Evolutionary conservation across 768 basidiomycete species (phyloP).

Genomic region (Trametes cubensis): DNA sequence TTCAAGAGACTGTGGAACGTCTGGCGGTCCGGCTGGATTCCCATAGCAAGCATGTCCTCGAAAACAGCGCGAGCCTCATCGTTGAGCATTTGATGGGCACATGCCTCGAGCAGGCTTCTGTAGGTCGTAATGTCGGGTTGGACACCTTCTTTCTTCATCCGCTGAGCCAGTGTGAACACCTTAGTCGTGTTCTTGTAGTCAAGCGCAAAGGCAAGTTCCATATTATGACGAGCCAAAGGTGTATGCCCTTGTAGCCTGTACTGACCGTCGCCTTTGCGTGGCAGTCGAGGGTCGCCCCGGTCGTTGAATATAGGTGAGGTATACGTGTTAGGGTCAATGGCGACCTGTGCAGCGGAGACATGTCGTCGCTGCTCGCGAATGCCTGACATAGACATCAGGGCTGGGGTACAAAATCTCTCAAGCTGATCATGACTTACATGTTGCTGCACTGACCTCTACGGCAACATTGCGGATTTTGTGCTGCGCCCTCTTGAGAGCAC

Average conservation of each 20-base stretch:
- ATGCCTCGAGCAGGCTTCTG: slow-evolving; percentile 54
- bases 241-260: slow-evolving; percentile 26
- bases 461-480: background rate
- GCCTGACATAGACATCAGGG: background rate
- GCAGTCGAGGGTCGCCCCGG: slow-evolving; percentile 27
- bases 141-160: slow-evolving; percentile 61
- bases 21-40: slow-evolving; percentile 50
- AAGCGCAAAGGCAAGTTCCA: slow-evolving; percentile 41
- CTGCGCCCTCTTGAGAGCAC: slow-evolving; percentile 25
- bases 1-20: slow-evolving; percentile 63
- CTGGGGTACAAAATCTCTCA: background rate
- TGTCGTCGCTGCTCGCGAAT: slow-evolving; percentile 18
- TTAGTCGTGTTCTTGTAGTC: slow-evolving; percentile 40
- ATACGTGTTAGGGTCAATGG: background rate
- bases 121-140: slow-evolving; percentile 60
- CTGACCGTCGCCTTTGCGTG: slow-evolving; percentile 31
- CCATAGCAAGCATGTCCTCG: slow-evolving; percentile 64
- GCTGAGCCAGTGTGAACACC: slow-evolving; percentile 48
- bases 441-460: background rate
- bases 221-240: slow-evolving; percentile 28
- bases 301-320: background rate
- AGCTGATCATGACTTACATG: background rate
- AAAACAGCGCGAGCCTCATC: slow-evolving; percentile 65
- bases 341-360: slow-evolving; percentile 10
- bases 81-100: slow-evolving; percentile 45